A percentile compares a stretch with the other conserved stretches of the same genome.
Conservation (phyloP, 2,329 filamentous ascomycete species). For the Trichoderma polysporum region DNA sequence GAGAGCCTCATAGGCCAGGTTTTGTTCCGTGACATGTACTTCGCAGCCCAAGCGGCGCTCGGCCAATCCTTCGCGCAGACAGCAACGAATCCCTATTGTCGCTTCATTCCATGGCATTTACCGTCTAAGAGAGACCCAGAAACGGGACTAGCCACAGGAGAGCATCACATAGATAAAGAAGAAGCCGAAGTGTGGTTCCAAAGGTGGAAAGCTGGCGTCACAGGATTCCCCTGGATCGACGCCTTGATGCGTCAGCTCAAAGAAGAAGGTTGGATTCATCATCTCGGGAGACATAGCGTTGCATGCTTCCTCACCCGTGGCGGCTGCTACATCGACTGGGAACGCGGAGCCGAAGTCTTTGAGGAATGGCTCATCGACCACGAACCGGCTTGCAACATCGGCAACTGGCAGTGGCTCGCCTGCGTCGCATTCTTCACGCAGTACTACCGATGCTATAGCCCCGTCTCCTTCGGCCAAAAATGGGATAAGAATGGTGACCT, state of each 20-base stretch:
- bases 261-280: slow-evolving; percentile 76
- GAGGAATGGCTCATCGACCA: slow-evolving; percentile 75
- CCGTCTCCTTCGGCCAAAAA: slow-evolving; percentile 70
- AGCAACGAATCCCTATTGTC: slow-evolving; percentile 61
- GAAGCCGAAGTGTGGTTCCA: slow-evolving; percentile 65
- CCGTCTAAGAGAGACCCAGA: slow-evolving; percentile 55
- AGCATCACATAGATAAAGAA: slow-evolving; percentile 62
- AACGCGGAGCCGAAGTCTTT: slow-evolving; percentile 75
- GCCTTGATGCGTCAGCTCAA: slow-evolving; percentile 74
- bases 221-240: slow-evolving; percentile 80
- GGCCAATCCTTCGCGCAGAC: slow-evolving; percentile 65
- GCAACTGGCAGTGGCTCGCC: slow-evolving; percentile 77
- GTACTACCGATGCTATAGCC: slow-evolving; percentile 69
- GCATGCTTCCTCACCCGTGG: slow-evolving; percentile 79
- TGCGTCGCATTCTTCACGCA: slow-evolving; percentile 75
- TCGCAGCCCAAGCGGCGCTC: slow-evolving; percentile 69
- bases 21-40: slow-evolving; percentile 81
- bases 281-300: slow-evolving; percentile 73
- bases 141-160: slow-evolving; percentile 52
- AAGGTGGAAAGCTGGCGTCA: slow-evolving; percentile 67
- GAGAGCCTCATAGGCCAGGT: slow-evolving; percentile 71
- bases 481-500: slow-evolving; percentile 70
- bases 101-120: slow-evolving; percentile 79
- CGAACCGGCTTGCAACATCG: slow-evolving; percentile 69
- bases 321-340: slow-evolving; percentile 77